Percentiles rank a stretch among this genome's conserved stretches.
Evolutionary conservation across 2,329 filamentous ascomycete species (phyloP).

Genomic region (Diplodia seriata): DNA sequence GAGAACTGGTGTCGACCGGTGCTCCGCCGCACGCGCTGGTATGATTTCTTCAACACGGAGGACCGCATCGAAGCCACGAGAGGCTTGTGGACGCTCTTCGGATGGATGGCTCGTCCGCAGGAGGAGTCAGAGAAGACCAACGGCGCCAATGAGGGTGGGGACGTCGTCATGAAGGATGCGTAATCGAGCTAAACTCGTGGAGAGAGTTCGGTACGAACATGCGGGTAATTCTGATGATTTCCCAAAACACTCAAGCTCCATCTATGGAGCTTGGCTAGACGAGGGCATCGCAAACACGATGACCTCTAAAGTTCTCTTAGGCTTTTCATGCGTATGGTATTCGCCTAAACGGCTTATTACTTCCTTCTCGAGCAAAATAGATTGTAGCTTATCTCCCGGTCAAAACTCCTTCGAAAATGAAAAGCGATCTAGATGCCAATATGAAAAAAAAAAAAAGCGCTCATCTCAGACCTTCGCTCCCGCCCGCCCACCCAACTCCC

Average conservation of each 20-base stretch:
- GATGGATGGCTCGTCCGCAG: conserved; percentile 17
- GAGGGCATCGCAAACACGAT: not conserved
- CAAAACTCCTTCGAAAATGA: not conserved
- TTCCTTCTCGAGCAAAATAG: not conserved
- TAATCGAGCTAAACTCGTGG: not conserved
- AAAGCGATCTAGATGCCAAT: not conserved
- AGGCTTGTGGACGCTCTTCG: conserved; percentile 65
- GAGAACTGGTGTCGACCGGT: conserved; percentile 58
- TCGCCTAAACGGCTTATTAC: not conserved
- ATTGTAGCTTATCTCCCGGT: conserved; percentile 7
- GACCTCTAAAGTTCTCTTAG: not conserved
- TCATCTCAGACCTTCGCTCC: too few species aligned
- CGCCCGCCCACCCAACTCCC: too few species aligned
- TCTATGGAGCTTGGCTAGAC: not conserved
- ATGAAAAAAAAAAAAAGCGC: too few species aligned
- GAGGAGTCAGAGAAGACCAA: not conserved
- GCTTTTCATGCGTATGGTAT: not conserved
- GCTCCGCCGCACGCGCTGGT: conserved; percentile 65
- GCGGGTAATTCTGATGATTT: not conserved
- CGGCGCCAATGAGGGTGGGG: conserved; percentile 2
- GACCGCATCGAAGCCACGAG: conserved; percentile 64
- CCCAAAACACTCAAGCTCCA: not conserved
- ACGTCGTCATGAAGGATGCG: conserved; percentile 23
- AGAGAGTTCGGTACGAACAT: not conserved
- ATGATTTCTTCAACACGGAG: conserved; percentile 61